Conservation (phyloP, 164 flowering plant genomes). For the Cinnamomum chago region DNA sequence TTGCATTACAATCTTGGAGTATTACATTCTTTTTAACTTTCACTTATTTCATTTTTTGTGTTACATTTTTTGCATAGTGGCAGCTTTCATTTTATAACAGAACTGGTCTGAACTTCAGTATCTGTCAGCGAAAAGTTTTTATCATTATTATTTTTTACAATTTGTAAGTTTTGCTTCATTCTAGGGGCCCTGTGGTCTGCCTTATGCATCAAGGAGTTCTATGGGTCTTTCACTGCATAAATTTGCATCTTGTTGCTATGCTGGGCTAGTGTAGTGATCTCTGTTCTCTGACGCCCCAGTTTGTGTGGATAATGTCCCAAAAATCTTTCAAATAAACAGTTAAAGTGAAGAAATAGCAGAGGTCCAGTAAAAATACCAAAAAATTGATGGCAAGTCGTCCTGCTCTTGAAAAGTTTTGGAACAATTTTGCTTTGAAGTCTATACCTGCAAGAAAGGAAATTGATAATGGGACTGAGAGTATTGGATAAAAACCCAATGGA, state of each 20-base stretch:
- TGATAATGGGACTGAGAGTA: too few species aligned
- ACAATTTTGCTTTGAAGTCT: not conserved
- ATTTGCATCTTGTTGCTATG: not conserved
- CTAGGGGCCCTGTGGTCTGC: not conserved
- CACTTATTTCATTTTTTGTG: not conserved
- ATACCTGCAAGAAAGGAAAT: not conserved
- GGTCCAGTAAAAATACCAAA: not conserved
- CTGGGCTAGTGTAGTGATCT: not conserved
- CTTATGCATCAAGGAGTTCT: not conserved
- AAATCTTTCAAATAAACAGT: not conserved
- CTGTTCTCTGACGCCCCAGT: not conserved
- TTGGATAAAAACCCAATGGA: too few species aligned
- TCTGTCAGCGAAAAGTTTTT: not conserved
- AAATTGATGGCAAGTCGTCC: not conserved
- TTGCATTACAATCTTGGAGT: too few species aligned
- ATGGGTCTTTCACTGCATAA: not conserved
- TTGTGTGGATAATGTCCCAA: not conserved
- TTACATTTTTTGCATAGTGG: not conserved
- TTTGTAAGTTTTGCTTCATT: not conserved
- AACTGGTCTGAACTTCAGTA: too few species aligned
- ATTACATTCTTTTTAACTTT: too few species aligned
- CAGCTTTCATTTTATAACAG: not conserved
- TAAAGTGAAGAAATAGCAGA: not conserved
- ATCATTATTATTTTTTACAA: not conserved
- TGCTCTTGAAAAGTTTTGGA: too few species aligned